Conservation (phyloP, 768 basidiomycete genomes). For the Arthromyces matolae region DNA sequence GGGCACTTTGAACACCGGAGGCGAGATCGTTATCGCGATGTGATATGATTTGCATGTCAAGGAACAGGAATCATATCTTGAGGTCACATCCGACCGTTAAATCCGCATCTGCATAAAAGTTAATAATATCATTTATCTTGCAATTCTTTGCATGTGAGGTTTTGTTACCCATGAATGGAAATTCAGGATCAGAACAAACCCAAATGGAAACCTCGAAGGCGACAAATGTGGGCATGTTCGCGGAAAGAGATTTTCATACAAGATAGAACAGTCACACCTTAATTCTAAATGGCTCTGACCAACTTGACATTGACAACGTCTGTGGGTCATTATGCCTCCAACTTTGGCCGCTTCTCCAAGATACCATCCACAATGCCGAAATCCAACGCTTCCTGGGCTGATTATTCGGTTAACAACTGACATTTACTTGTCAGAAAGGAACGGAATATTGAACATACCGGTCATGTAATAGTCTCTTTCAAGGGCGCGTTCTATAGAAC, state of each 20-base stretch:
- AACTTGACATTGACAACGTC: background rate
- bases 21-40: slow-evolving; percentile 5
- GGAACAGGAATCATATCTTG: background rate
- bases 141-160: background rate
- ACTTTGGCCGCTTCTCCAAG: slow-evolving; percentile 69
- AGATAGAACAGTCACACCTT: slow-evolving; percentile 1
- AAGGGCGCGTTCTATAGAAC: slow-evolving; percentile 68
- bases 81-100: slow-evolving; percentile 8
- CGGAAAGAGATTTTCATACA: background rate
- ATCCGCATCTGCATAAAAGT: slow-evolving; percentile 10
- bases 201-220: background rate
- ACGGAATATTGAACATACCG: slow-evolving; percentile 37
- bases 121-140: too few species aligned
- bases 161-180: too few species aligned
- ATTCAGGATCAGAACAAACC: background rate
- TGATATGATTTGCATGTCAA: background rate
- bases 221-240: background rate
- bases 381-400: slow-evolving; percentile 81
- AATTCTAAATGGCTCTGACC: too few species aligned
- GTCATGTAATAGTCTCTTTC: slow-evolving; percentile 98
- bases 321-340: slow-evolving; percentile 31
- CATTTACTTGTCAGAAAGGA: slow-evolving; percentile 12
- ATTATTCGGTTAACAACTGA: slow-evolving; percentile 14
- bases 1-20: slow-evolving; percentile 7
- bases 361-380: slow-evolving; percentile 96